phyloP scores from a whole-genome alignment of 345 rosid genomes.

The Combretum micranthum region DNA sequence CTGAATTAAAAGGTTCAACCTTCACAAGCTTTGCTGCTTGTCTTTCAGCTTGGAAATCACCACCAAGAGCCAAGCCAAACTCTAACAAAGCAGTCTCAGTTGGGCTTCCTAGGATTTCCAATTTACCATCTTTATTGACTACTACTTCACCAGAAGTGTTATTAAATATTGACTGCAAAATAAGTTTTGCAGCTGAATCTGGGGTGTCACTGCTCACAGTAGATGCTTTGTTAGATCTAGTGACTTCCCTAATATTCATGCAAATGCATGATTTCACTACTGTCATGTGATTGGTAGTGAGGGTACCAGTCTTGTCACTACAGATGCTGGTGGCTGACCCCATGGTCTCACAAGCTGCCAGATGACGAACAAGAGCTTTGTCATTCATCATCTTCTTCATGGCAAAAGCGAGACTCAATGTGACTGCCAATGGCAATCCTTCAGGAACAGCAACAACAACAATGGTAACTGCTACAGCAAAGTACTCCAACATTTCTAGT shows the following conservation, averaged over 20 bases:
- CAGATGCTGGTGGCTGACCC: slow-evolving; percentile 94
- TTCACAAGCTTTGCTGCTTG: slow-evolving; percentile 44
- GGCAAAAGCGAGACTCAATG: slow-evolving; percentile 93
- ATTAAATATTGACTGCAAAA: slow-evolving; percentile 73
- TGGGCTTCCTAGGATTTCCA: slow-evolving; percentile 77
- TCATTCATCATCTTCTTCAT: slow-evolving; percentile 99
- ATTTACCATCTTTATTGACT: slow-evolving; percentile 53
- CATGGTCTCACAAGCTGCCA: slow-evolving; percentile 97
- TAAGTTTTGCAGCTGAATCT: slow-evolving; percentile 39
- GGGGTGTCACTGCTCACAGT: slow-evolving; percentile 52
- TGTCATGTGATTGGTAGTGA: slow-evolving; percentile 88
- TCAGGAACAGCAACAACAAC: slow-evolving; percentile 98
- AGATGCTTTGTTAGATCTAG: slow-evolving; percentile 27
- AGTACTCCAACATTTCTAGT: slow-evolving; percentile 63
- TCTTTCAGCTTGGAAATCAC: slow-evolving; percentile 62
- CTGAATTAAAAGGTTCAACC: slow-evolving; percentile 92
- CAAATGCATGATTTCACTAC: slow-evolving; percentile 86
- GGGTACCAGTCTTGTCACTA: slow-evolving; percentile 92
- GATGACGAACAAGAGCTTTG: slow-evolving; percentile 84
- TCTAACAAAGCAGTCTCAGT: slow-evolving; percentile 85
- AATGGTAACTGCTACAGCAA: slow-evolving; percentile 87
- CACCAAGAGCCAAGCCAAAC: slow-evolving; percentile 75
- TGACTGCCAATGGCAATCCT: slow-evolving; percentile 91
- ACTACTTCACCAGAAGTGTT: slow-evolving; percentile 93
- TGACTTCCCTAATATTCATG: slow-evolving; percentile 49